Evolutionary conservation across 768 basidiomycete species (phyloP), one percentile per base, ranked within the genome.

Genomic region (Rhizopogon salebrosus): DNA sequence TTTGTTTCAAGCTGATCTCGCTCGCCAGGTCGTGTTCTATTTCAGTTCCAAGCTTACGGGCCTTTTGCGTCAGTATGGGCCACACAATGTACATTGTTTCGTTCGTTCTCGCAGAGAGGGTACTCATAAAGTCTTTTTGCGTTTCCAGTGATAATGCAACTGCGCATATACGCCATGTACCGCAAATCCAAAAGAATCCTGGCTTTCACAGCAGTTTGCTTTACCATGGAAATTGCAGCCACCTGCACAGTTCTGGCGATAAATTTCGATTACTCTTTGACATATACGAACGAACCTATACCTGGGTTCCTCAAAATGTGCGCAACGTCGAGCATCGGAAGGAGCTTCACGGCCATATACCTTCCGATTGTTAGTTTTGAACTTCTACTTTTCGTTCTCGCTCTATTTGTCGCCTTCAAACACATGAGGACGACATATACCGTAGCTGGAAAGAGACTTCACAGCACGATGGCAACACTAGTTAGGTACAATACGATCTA

Each of bases 121-220:
- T 36, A n/a, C 45, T 27, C 11, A 48, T 20, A 39, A 10, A 13
- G 10, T 39, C 24, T 5, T 4, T 6, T 18, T 52, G 31, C 22
- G 22, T 27, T 46, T 14, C n/a, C 43, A 53, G 51, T 6, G 14
- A 53, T 53, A 18, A 54, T 54, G 53, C 50, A 54, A 41, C 51
- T 54, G 9, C 54, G 54, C 2, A 53, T 54, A 23, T 54, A 41
- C 29, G 54, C 54, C 14, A 39, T 54, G 54, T 54, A 54, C 18
- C 39, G 51, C 34, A 52, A 54, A 35, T 54, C 54, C 4, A 42
- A 42, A 31, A 54, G 45, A 14, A 20, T 54, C 39, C 34, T 53
- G 6, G 18, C 22, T 16, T 26, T 38, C 26, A 54, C 53, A 3
- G 49, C 20, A 31, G 10, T 36, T 3, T 39, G 10, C 50, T 54